phyloP scores from a whole-genome alignment of 192 early-diverging fungal species.

The Allomyces arbusculus region DNA sequence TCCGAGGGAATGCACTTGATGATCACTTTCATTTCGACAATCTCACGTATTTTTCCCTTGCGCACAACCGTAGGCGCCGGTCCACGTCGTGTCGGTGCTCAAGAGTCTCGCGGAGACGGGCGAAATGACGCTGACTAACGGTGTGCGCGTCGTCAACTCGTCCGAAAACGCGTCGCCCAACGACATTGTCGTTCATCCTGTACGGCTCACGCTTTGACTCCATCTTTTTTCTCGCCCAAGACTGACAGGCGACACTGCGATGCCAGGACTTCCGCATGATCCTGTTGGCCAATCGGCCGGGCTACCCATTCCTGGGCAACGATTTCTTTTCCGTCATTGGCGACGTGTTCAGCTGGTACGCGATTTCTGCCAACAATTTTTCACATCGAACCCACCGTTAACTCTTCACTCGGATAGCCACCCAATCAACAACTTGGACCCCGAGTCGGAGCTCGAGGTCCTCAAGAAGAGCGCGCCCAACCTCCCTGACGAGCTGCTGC shows the following conservation, averaged over 20 bases:
- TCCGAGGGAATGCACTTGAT: too few relatives aligned
- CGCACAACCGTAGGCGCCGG: conserved; percentile 22
- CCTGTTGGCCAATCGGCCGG: conserved; percentile 63
- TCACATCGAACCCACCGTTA: too few relatives aligned
- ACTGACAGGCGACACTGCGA: too few relatives aligned
- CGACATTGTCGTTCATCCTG: conserved; percentile 28
- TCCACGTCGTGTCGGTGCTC: conserved; percentile 50
- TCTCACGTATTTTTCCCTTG: too few relatives aligned
- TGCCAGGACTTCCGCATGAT: conserved; percentile 50
- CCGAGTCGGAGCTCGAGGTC: conserved; percentile 48
- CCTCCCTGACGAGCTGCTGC: conserved; percentile 39
- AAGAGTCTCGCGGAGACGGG: conserved; percentile 55
- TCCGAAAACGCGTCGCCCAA: conserved; percentile 14
- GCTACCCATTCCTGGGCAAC: conserved; percentile 56
- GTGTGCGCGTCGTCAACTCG: conserved; percentile 40
- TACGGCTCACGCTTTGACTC: not conserved
- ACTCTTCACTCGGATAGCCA: conserved; percentile 7
- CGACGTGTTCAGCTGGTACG: conserved; percentile 40
- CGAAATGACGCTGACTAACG: conserved; percentile 56
- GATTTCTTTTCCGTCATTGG: conserved; percentile 66
- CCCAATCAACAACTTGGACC: conserved; percentile 54
- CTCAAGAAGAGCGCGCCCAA: conserved; percentile 47
- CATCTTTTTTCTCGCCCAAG: too few relatives aligned
- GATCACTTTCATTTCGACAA: too few relatives aligned
- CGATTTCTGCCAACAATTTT: too few relatives aligned